Evolutionary conservation across 176 grass and related monocot species (phyloP).

Genomic region (Musa troglodytarum): DNA sequence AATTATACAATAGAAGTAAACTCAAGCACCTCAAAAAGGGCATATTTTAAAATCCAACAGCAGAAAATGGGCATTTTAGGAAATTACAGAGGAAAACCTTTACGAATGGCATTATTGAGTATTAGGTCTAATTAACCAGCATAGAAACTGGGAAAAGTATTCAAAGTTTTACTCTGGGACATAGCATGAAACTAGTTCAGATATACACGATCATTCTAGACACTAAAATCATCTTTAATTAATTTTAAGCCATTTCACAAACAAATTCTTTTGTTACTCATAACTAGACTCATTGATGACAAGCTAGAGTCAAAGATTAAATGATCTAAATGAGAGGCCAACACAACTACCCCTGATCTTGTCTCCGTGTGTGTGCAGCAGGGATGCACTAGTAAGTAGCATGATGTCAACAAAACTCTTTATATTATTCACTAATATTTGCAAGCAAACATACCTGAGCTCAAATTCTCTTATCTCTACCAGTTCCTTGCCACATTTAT

Average conservation of each 20-base stretch:
- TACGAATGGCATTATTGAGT: too few species aligned
- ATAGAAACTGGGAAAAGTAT: neutral
- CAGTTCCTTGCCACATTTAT: slow-evolving; percentile 89
- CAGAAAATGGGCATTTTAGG: too few species aligned
- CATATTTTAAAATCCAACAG: too few species aligned
- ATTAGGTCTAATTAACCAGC: neutral
- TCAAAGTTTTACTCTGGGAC: neutral
- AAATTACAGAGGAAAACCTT: too few species aligned
- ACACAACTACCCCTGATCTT: neutral
- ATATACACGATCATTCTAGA: too few species aligned
- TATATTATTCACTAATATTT: slow-evolving; percentile 11
- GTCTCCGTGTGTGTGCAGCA: neutral
- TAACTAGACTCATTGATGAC: neutral
- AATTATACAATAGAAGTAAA: too few species aligned
- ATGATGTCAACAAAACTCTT: neutral
- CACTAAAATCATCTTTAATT: neutral
- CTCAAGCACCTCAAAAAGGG: too few species aligned
- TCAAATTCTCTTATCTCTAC: slow-evolving; percentile 97
- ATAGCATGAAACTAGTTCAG: neutral
- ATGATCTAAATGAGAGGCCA: neutral
- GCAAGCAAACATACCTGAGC: slow-evolving; percentile 44
- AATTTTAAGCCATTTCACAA: neutral
- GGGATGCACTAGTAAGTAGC: neutral
- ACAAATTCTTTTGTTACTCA: neutral
- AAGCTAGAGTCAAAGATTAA: neutral